These are phyloP conservation scores for Sporothrix inflata DNA, from an alignment of 2,329 filamentous ascomycete species.

Conservation along the genomic window DNA sequence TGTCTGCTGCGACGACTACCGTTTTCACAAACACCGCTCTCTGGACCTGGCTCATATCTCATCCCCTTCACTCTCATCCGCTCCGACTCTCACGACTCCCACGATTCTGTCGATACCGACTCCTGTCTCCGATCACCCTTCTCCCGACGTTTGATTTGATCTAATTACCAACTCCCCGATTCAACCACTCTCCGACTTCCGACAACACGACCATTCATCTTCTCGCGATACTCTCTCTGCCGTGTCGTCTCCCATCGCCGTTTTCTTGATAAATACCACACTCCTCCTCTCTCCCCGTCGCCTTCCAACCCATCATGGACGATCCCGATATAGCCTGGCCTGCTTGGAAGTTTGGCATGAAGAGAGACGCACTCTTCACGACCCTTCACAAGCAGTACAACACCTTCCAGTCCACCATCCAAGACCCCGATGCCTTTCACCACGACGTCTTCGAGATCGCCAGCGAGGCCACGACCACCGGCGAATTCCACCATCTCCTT, in stretches of 20 bases:
- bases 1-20: conserved; percentile 30
- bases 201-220: neutral
- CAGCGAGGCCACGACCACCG: conserved; percentile 51
- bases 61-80: neutral
- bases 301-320: conserved; percentile 49
- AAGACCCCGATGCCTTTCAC: conserved; percentile 64
- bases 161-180: neutral
- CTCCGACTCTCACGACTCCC: neutral
- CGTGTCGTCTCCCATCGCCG: neutral
- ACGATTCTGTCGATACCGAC: neutral
- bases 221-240: neutral
- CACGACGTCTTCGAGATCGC: conserved; percentile 65
- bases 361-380: conserved; percentile 60
- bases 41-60: conserved; percentile 10
- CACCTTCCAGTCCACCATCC: conserved; percentile 58
- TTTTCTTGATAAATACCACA: neutral
- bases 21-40: neutral
- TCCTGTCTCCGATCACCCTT: neutral
- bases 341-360: conserved; percentile 66
- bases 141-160: conserved; percentile 4
- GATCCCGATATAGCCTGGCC: conserved; percentile 59
- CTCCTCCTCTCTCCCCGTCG: neutral
- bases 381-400: conserved; percentile 64
- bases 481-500: conserved; percentile 60
- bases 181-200: neutral